phyloP scores from a whole-genome alignment of 441 rosid genomes.

The Populus tomentosa region DNA sequence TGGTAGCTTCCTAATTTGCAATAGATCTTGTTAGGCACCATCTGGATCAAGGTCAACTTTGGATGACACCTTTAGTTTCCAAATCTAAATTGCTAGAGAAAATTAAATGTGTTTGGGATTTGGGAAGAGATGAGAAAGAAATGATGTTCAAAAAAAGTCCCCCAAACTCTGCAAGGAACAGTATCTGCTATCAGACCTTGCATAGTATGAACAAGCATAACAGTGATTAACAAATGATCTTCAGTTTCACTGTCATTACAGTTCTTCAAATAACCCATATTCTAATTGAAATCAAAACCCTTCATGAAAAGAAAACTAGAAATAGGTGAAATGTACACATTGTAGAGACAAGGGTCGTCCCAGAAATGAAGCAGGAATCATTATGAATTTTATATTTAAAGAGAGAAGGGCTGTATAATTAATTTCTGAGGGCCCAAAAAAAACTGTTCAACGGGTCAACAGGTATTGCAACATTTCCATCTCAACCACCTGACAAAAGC shows the following conservation, averaged over 20 bases:
- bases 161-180: background rate
- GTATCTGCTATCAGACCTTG: background rate
- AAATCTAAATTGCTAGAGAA: background rate
- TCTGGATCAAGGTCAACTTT: background rate
- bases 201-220: background rate
- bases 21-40: background rate
- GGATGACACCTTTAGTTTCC: background rate
- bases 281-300: background rate
- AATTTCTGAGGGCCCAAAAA: background rate
- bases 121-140: background rate
- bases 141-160: background rate
- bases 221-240: background rate
- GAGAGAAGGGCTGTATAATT: background rate
- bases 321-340: background rate
- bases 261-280: background rate
- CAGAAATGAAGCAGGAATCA: background rate
- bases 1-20: background rate
- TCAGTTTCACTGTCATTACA: background rate
- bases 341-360: background rate
- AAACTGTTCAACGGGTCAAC: background rate
- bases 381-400: background rate
- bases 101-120: background rate
- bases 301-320: background rate
- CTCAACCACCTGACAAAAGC: background rate
- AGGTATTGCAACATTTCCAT: background rate